Conservation (phyloP, 805 yeast genomes). For the Saccharomycopsis schoenii region DNA sequence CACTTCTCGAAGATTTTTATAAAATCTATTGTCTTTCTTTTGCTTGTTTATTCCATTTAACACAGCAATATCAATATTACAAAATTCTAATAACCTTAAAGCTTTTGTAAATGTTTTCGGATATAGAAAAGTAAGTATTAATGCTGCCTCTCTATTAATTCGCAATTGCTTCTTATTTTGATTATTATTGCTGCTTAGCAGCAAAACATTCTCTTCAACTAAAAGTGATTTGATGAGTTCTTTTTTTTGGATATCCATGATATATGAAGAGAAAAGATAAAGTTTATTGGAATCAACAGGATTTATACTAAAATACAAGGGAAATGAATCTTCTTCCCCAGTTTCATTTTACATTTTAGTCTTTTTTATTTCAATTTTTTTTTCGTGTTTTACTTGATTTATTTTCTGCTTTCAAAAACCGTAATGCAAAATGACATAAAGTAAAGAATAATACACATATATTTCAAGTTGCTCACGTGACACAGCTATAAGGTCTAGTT, state of each 20-base stretch:
- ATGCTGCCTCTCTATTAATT: not conserved
- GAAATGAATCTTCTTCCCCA: not conserved
- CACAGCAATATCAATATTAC: not conserved
- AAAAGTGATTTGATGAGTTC: not conserved
- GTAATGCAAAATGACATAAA: not conserved
- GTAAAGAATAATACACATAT: not conserved
- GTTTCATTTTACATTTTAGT: not conserved
- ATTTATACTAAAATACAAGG: too few relatives aligned
- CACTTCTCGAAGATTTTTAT: not conserved
- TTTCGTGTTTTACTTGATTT: not conserved
- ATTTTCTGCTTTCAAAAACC: not conserved
- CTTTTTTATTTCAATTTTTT: not conserved
- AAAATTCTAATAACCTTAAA: conserved; percentile 9
- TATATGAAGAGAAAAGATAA: not conserved
- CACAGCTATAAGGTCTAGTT: not conserved
- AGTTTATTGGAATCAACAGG: not conserved
- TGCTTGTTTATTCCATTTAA: not conserved
- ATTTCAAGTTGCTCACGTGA: not conserved
- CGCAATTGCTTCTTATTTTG: not conserved
- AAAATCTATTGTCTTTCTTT: not conserved
- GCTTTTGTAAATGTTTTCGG: conserved; percentile 13
- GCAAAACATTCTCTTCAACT: not conserved
- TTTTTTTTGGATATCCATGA: not conserved
- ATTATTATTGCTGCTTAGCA: not conserved
- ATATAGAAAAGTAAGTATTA: not conserved